Conservation (phyloP, 2,329 filamentous ascomycete genomes). For the Chaetomiaceae sp. region DNA sequence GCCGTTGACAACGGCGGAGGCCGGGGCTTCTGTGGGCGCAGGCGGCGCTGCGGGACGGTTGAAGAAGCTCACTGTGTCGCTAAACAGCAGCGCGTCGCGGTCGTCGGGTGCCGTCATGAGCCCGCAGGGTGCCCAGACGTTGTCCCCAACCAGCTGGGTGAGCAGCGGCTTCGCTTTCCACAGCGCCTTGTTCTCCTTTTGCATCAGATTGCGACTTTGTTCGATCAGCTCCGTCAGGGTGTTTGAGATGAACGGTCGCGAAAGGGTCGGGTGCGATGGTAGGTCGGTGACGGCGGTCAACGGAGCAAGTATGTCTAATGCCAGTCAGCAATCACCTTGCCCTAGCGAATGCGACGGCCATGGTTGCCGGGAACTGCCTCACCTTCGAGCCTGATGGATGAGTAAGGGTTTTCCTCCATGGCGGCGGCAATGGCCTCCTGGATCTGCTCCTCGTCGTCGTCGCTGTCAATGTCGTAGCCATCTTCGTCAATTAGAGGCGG, state of each 20-base stretch:
- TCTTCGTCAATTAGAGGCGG: slow-evolving; percentile 71
- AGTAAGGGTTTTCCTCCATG: slow-evolving; percentile 71
- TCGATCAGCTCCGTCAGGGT: slow-evolving; percentile 67
- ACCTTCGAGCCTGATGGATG: slow-evolving; percentile 68
- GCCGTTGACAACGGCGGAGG: slow-evolving; percentile 8
- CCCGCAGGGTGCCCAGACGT: slow-evolving; percentile 61
- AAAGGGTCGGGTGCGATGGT: slow-evolving; percentile 68
- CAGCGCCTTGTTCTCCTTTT: slow-evolving; percentile 68
- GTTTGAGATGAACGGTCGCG: slow-evolving; percentile 68
- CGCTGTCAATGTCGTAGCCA: slow-evolving; percentile 70
- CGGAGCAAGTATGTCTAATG: slow-evolving; percentile 66
- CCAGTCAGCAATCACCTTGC: slow-evolving; percentile 27
- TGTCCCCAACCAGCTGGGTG: slow-evolving; percentile 70
- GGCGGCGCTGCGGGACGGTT: slow-evolving; percentile 14
- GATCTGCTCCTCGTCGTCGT: slow-evolving; percentile 62
- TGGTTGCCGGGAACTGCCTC: slow-evolving; percentile 30
- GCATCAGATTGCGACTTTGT: slow-evolving; percentile 66
- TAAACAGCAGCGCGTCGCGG: slow-evolving; percentile 44
- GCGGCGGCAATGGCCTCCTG: slow-evolving; percentile 58
- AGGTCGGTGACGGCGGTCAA: slow-evolving; percentile 71
- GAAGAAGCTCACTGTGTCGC: slow-evolving; percentile 40
- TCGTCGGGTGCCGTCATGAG: slow-evolving; percentile 55
- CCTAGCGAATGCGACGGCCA: neutral
- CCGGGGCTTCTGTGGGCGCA: neutral
- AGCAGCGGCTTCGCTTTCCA: slow-evolving; percentile 72